Base-by-base conservation (phyloP, 2,329 filamentous ascomycete species). In the Diaporthe velutina region DNA sequence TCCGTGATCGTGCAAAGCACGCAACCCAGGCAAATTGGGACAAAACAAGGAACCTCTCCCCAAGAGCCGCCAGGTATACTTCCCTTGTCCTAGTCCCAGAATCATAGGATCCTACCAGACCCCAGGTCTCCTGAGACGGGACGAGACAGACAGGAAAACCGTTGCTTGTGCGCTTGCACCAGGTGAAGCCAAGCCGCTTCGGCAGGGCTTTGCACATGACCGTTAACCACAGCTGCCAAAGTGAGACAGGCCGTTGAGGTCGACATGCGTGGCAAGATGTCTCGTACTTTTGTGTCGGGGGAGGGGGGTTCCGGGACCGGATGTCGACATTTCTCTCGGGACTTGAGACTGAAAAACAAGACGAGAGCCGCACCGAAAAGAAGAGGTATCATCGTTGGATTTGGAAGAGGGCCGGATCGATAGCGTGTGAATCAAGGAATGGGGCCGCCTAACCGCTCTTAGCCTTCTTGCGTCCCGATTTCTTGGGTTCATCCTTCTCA, bases 391-490 rank as follows among this genome's bases (percentile, higher is more conserved):
- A 80, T 80, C 67, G 77, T 79, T 77, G 79, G 60, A 77, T 75
- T 76, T 77, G 79, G 74, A 80, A 78, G 75, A 81, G 78, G 76
- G 79, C 79, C 79, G 78, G 78, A 79, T 79, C 80, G 77, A 80
- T 81, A 77, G 78, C 78, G 76, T 78, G 79, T 77, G 79, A 76
- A 79, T 76, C 74, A 78, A 77, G 75, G 79, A 76, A 77, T 74
- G 79, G 77, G 73, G 78, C 76, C 76, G 75, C 79, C 78, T 81
- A 83, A 77, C 80, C 79, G 79, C 80, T 82, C 81, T 85, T 85
- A 85, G 84, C 86, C 88, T 91, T 91, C 87, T 90, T 91, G 80
- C 88, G 88, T 77, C 85, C 86, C 71, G 87, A 89, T 85, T 90
- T 90, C 87, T 90, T 90, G 76, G 88, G 87, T 81, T 92, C 90